A percentile compares a stretch with the other conserved stretches of the same genome.
phyloP scores from a whole-genome alignment of 2,329 filamentous ascomycete genomes.

The Cladophialophora bantiana region DNA sequence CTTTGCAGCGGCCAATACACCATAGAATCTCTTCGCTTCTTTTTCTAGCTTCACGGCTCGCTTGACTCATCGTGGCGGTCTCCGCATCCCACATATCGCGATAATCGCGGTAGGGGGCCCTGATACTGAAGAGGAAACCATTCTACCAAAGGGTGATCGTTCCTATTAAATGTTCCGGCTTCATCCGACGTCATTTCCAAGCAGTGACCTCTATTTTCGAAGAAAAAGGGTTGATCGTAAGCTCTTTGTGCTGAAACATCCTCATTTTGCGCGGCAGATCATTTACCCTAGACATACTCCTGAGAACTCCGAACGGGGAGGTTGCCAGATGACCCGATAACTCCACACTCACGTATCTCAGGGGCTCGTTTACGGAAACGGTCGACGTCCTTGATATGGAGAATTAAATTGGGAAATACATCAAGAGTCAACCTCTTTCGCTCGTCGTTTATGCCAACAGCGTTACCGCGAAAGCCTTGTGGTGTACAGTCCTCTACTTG shows the following conservation, averaged over 20 bases:
- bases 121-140: not conserved
- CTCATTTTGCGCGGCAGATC: constrained; percentile 12
- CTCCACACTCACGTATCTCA: constrained; percentile 1
- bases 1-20: not conserved
- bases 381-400: not conserved
- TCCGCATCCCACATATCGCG: not conserved
- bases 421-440: not conserved
- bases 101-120: not conserved
- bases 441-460: not conserved
- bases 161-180: not conserved
- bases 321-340: constrained; percentile 2
- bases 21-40: no score
- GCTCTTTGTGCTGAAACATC: not conserved
- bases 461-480: not conserved
- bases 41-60: not conserved
- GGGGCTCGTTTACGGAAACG: not conserved
- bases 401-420: not conserved
- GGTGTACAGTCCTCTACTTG: not conserved
- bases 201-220: not conserved
- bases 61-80: not conserved
- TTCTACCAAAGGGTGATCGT: not conserved
- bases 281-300: constrained; percentile 13
- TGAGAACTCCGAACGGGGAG: constrained; percentile 20
- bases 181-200: constrained; percentile 4
- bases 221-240: not conserved